phyloP scores from a whole-genome alignment of 2,329 filamentous ascomycete genomes.

The Gremmenia infestans region DNA sequence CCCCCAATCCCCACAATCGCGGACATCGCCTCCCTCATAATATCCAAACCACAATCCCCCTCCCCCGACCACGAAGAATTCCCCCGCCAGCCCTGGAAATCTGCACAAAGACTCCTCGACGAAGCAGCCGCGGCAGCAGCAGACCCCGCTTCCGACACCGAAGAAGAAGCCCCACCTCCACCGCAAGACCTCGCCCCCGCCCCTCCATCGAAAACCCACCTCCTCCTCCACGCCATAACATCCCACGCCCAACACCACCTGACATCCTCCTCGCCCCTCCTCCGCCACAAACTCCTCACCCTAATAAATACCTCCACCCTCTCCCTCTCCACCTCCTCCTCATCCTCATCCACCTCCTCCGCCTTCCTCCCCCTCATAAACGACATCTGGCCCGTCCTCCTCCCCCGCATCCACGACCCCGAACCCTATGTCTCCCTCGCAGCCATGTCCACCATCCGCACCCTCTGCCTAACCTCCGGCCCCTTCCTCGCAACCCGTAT shows the following conservation, averaged over 20 bases:
- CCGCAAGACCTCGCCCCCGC: constrained; percentile 48
- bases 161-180: constrained; percentile 27
- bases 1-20: constrained; percentile 35
- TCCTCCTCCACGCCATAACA: constrained; percentile 76
- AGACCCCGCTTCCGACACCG: constrained; percentile 24
- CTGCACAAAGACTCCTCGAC: constrained; percentile 33
- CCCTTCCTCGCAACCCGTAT: constrained; percentile 77
- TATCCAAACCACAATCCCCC: constrained; percentile 22
- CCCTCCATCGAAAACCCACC: constrained; percentile 73
- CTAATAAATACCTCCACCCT: constrained; percentile 70
- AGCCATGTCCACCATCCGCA: constrained; percentile 62
- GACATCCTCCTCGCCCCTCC: constrained; percentile 72
- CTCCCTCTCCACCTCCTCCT: constrained; percentile 62
- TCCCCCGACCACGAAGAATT: constrained; percentile 23
- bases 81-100: constrained; percentile 33
- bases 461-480: constrained; percentile 67
- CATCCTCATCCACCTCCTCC: constrained; percentile 42
- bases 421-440: constrained; percentile 66
- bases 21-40: constrained; percentile 52
- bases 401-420: constrained; percentile 59
- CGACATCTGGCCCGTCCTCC: constrained; percentile 80
- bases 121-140: constrained; percentile 25
- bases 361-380: constrained; percentile 86
- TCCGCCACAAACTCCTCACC: constrained; percentile 73
- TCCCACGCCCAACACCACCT: constrained; percentile 85